Evolutionary conservation across 2,329 filamentous ascomycete genomes (phyloP), one percentile per base, ranked within the genome.

Genomic region (Penicillium sp.): DNA sequence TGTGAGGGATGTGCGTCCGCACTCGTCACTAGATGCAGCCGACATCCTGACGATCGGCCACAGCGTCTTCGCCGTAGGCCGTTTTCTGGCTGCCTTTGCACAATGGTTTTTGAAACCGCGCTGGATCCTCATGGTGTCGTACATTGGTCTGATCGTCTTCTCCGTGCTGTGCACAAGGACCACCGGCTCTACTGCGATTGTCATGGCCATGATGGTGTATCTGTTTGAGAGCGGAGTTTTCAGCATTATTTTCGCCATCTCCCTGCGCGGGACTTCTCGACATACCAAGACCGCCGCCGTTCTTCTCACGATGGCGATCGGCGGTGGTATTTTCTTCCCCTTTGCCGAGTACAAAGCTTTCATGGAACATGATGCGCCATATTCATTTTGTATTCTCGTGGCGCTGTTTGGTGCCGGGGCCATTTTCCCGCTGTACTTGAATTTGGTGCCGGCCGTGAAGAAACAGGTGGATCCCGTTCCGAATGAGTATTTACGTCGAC

Each of bases 211-310:
- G 36, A 60, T 80, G 45, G 51, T 75, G 31, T 77, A 73, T 53
- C 72, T 79, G 45, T 78, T 79, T 47, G 75, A 80, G 59, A 76
- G 75, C 7, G 76, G 77, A 3, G 63, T 75, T 2, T 81, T 80
- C 59, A 68, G 72, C 27, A 70, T 77, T 32, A 74, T 79, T 37
- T 81, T 74, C 47, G 75, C 74, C 9, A 74, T 77, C 44, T 64
- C 68, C 2, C 64, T 82, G 7, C 74, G 77, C 14, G 77, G 77
- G 6, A 67, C 77, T 47, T 77, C 75, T 4, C 64, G 59, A 10
- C 71, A 77, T 51, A 80, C 76, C 11, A 80, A 79, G 50, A 68
- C 73, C 20, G 77, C 72, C 5, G 67, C 71, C 5, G 69, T 71
- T 0, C 48, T 76, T 2, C 57, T 82, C 30, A 74, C 75, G 1